Percentiles rank a stretch among this genome's conserved stretches.
phyloP scores from a whole-genome alignment of 345 rosid species.

The Eucalyptus regnans region DNA sequence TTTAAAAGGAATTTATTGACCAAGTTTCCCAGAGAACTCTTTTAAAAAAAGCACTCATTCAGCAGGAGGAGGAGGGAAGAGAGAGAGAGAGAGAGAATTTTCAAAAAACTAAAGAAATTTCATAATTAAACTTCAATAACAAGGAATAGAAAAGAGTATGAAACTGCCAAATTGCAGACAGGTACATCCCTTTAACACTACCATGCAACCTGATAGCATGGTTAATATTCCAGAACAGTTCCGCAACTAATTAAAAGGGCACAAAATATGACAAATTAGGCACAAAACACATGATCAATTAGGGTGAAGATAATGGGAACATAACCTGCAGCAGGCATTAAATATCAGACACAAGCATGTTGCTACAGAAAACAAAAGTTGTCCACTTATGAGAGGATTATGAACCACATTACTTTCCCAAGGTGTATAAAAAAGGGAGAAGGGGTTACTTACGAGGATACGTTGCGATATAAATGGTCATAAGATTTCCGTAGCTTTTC shows the following conservation, averaged over 20 bases:
- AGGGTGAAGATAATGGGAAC: background rate
- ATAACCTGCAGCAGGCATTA: background rate
- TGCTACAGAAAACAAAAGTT: background rate
- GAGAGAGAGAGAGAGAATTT: background rate
- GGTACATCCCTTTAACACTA: background rate
- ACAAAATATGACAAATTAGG: background rate
- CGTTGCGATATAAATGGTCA: constrained; percentile 80
- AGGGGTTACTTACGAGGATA: constrained; percentile 69
- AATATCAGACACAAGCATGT: background rate
- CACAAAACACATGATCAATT: background rate
- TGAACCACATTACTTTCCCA: background rate
- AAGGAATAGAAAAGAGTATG: background rate
- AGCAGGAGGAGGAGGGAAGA: background rate
- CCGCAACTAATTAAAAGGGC: background rate
- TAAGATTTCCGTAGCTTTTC: constrained; percentile 96
- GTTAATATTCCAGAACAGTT: background rate
- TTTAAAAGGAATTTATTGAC: background rate
- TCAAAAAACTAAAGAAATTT: background rate
- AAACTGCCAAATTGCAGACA: background rate
- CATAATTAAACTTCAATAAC: background rate
- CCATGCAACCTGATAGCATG: background rate
- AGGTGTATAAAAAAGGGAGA: background rate
- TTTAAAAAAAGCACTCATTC: background rate
- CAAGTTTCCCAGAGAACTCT: background rate
- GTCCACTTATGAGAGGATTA: background rate